These are phyloP conservation scores for Suaeda aralocaspica DNA, from an alignment of 148 eudicot genomes.

Conservation along the genomic window DNA sequence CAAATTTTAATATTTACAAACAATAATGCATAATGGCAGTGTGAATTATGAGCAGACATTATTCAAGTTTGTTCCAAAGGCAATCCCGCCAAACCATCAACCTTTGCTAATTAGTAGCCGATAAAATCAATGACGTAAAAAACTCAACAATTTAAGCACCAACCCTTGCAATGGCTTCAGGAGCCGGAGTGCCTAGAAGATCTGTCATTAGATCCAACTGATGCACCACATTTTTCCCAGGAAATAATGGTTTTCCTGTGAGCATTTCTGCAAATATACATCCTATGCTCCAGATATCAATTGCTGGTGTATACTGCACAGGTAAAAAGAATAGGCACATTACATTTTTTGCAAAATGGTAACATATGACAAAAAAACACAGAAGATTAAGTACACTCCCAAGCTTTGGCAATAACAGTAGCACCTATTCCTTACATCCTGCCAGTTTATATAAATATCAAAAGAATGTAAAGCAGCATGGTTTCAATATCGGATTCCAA, in stretches of 20 bases:
- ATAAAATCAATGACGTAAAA: background rate
- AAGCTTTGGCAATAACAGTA: background rate
- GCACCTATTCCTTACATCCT: background rate
- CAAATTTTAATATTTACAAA: background rate
- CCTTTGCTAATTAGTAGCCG: background rate
- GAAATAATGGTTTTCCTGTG: constrained; percentile 81
- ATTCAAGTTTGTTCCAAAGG: background rate
- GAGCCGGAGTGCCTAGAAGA: constrained; percentile 78
- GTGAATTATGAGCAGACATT: background rate
- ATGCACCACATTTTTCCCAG: constrained; percentile 86
- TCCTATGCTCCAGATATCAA: constrained; percentile 97
- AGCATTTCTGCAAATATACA: constrained; percentile 98
- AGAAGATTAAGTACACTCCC: background rate
- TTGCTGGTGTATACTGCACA: constrained; percentile 86
- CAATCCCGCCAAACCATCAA: background rate
- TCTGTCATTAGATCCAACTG: constrained; percentile 92
- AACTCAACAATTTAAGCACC: constrained; percentile 20
- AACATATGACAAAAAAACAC: background rate
- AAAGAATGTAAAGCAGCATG: background rate
- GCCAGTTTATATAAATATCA: background rate
- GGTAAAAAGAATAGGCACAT: constrained; percentile 1
- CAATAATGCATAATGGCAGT: background rate
- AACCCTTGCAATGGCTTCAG: constrained; percentile 74
- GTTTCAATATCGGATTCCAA: background rate
- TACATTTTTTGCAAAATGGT: too few species aligned